Percentiles rank a stretch among this genome's conserved stretches.
Evolutionary conservation across 768 basidiomycete species (phyloP).

Genomic region (Trametes coccinea): DNA sequence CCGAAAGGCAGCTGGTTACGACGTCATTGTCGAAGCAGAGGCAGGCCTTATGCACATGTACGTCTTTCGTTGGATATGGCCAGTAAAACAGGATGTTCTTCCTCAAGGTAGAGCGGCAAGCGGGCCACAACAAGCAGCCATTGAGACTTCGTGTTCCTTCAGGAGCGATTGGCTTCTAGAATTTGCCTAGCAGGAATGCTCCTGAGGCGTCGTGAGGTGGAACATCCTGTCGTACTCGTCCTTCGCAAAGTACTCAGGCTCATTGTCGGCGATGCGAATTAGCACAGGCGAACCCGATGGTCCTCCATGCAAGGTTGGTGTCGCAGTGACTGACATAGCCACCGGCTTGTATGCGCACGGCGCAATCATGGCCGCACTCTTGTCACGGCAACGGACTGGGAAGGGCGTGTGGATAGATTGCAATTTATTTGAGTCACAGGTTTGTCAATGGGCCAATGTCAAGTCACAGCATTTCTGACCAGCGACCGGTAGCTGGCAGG

Average conservation of each 20-base stretch:
- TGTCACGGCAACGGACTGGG: slow-evolving; percentile 82
- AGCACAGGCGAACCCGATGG: slow-evolving; percentile 90
- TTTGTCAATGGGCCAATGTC: slow-evolving; percentile 31
- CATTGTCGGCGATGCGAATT: background rate
- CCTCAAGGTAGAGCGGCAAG: too few species aligned
- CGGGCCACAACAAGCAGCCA: too few species aligned
- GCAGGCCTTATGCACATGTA: slow-evolving; percentile 96
- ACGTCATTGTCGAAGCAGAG: slow-evolving; percentile 75
- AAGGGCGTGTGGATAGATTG: slow-evolving; percentile 91
- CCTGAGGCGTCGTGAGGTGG: too few species aligned
- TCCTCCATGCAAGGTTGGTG: slow-evolving; percentile 91
- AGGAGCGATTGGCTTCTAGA: too few species aligned
- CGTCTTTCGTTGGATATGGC: slow-evolving; percentile 7
- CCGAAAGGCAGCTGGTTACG: slow-evolving; percentile 80
- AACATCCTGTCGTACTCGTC: too few species aligned
- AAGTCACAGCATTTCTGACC: background rate
- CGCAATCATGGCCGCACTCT: slow-evolving; percentile 86
- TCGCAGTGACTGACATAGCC: slow-evolving; percentile 88
- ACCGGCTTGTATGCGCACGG: slow-evolving; percentile 90
- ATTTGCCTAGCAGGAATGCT: too few species aligned
- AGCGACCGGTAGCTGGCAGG: slow-evolving; percentile 69
- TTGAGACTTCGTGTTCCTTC: too few species aligned
- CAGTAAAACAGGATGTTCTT: too few species aligned
- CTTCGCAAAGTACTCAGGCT: too few species aligned
- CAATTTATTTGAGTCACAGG: slow-evolving; percentile 91